Conservation (phyloP, 805 yeast genomes). For the Candida golubevii region DNA sequence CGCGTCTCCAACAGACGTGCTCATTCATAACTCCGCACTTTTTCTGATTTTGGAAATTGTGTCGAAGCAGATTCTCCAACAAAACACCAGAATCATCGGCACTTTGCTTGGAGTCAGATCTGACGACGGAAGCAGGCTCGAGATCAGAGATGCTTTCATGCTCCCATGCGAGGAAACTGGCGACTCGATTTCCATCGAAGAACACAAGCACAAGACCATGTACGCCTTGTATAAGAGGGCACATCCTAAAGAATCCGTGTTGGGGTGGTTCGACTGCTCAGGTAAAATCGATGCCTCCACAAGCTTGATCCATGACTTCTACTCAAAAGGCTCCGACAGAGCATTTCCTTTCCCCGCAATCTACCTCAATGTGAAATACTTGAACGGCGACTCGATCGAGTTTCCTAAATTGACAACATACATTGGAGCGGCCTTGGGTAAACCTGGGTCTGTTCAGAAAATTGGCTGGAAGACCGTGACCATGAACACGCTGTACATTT, state of each 20-base stretch:
- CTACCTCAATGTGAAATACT: slow-evolving; percentile 67
- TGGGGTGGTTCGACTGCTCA: slow-evolving; percentile 81
- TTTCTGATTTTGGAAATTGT: slow-evolving; percentile 74
- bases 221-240: slow-evolving; percentile 70
- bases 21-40: slow-evolving; percentile 64
- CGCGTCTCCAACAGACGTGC: slow-evolving; percentile 48
- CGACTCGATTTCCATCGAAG: slow-evolving; percentile 73
- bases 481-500: slow-evolving; percentile 47
- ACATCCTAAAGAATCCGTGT: slow-evolving; percentile 69
- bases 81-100: slow-evolving; percentile 64
- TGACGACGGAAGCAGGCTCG: slow-evolving; percentile 76
- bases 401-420: slow-evolving; percentile 63
- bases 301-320: slow-evolving; percentile 77
- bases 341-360: slow-evolving; percentile 74
- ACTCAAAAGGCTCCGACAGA: slow-evolving; percentile 63
- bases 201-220: slow-evolving; percentile 67
- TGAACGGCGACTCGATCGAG: slow-evolving; percentile 42
- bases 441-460: slow-evolving; percentile 34
- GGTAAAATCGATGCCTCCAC: slow-evolving; percentile 63
- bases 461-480: slow-evolving; percentile 39
- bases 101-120: slow-evolving; percentile 77
- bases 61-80: slow-evolving; percentile 43
- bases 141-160: slow-evolving; percentile 69
- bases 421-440: slow-evolving; percentile 72
- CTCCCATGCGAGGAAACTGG: slow-evolving; percentile 75